These are phyloP conservation scores for Ophiostoma ulmi DNA, from an alignment of 2,329 filamentous ascomycete species.

Conservation along the genomic window DNA sequence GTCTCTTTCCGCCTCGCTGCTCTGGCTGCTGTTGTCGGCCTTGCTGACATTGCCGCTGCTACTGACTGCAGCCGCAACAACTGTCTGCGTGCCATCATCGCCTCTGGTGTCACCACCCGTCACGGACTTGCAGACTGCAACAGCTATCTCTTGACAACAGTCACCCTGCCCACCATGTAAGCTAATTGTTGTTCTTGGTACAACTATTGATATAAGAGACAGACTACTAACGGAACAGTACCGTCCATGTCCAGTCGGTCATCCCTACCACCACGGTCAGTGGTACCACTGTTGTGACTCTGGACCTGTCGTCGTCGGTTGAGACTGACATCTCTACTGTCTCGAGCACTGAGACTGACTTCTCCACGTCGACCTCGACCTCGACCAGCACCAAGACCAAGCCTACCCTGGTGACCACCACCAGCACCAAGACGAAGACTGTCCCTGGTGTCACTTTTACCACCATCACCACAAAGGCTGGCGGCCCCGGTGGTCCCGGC, in stretches of 20 bases:
- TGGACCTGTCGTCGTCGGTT: not conserved
- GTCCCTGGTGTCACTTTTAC: not conserved
- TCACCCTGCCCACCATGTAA: not conserved
- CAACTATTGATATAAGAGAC: not conserved
- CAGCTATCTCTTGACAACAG: not conserved
- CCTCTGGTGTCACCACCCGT: not conserved
- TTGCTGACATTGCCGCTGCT: not conserved
- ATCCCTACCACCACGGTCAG: not conserved
- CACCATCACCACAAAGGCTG: constrained; percentile 2
- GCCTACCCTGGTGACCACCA: not conserved
- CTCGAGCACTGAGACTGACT: constrained; percentile 6
- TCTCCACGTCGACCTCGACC: constrained; percentile 7
- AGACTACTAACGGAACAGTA: constrained; percentile 4
- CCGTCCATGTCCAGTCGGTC: not conserved
- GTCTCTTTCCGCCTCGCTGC: not conserved
- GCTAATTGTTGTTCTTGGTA: not conserved
- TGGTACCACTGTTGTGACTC: not conserved
- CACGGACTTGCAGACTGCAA: not conserved
- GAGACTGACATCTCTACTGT: not conserved
- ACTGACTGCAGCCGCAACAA: not conserved
- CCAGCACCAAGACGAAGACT: constrained; percentile 17
- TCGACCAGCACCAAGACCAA: not conserved
- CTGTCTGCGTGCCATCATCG: not conserved
- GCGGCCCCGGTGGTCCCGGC: not conserved
- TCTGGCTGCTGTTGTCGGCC: not conserved